phyloP scores from a whole-genome alignment of 1,284 basidiomycete species.

The Melampsora americana region DNA sequence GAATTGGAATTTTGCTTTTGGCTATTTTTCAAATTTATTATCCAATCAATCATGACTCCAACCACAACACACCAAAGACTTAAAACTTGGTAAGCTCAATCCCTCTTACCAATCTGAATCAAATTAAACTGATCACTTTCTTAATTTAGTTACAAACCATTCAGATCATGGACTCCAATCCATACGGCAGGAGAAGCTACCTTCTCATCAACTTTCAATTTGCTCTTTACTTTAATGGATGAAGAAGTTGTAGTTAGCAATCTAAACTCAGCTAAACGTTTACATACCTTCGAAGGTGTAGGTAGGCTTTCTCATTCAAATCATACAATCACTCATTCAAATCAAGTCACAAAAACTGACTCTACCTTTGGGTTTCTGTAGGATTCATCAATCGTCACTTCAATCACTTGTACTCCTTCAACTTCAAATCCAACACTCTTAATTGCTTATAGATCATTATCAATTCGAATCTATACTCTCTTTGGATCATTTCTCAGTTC shows the following conservation, averaged over 20 bases:
- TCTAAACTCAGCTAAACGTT: constrained; percentile 66
- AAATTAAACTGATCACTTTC: not conserved
- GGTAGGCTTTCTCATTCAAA: constrained; percentile 54
- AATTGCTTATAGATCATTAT: constrained; percentile 58
- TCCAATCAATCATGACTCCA: no score
- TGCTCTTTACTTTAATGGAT: constrained; percentile 78
- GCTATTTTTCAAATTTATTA: no score
- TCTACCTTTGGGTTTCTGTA: constrained; percentile 47
- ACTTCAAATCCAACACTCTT: constrained; percentile 50
- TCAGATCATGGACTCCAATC: constrained; percentile 61
- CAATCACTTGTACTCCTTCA: constrained; percentile 54
- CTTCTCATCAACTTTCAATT: constrained; percentile 71
- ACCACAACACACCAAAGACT: not conserved
- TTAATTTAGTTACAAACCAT: constrained; percentile 45
- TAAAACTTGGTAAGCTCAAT: constrained; percentile 22
- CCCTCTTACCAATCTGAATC: not conserved
- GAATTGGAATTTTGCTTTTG: no score
- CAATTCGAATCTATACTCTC: constrained; percentile 58
- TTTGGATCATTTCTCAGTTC: constrained; percentile 48
- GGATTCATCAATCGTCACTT: constrained; percentile 61
- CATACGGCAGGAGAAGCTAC: constrained; percentile 84
- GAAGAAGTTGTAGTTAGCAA: constrained; percentile 82
- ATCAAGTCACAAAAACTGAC: not conserved
- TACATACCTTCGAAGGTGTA: constrained; percentile 78
- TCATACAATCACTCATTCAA: constrained; percentile 65